phyloP scores from a whole-genome alignment of 2,329 filamentous ascomycete genomes.

The Clonostachys rhizophaga region DNA sequence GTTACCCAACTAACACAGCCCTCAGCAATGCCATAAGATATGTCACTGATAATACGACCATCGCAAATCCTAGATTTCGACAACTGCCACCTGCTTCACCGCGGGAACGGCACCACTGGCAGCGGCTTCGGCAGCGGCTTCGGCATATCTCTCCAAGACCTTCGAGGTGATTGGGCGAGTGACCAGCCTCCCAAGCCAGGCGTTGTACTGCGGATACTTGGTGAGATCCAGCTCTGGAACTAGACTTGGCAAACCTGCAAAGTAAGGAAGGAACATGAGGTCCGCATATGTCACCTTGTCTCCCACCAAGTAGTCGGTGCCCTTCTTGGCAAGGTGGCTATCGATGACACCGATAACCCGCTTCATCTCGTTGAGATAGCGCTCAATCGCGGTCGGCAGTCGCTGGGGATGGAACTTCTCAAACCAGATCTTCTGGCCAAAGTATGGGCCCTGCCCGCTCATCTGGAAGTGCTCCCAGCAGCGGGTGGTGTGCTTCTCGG shows the following conservation, averaged over 20 bases:
- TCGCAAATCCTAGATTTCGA: too few species aligned
- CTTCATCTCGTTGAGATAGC: conserved; percentile 18
- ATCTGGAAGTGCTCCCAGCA: background rate
- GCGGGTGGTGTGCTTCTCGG: background rate
- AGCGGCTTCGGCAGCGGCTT: background rate
- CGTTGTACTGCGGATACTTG: background rate
- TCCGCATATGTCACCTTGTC: conserved; percentile 35
- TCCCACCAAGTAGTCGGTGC: conserved; percentile 27
- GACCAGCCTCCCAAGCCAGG: background rate
- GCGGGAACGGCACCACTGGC: too few species aligned
- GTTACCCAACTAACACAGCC: too few species aligned
- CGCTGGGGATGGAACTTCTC: background rate
- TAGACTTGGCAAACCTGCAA: background rate
- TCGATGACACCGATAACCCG: conserved; percentile 19
- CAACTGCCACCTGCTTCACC: too few species aligned
- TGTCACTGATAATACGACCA: too few species aligned
- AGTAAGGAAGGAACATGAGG: conserved; percentile 18
- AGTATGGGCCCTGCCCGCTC: conserved; percentile 37
- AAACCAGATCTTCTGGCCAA: conserved; percentile 34
- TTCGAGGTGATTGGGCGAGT: background rate
- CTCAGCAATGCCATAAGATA: too few species aligned
- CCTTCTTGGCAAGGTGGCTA: conserved; percentile 8
- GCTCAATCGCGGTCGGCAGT: conserved; percentile 9
- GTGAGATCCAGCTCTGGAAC: background rate
- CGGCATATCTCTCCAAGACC: background rate